These are phyloP conservation scores for Cetradonia linearis DNA, from an alignment of 495 filamentous ascomycete species.

Conservation along the genomic window DNA sequence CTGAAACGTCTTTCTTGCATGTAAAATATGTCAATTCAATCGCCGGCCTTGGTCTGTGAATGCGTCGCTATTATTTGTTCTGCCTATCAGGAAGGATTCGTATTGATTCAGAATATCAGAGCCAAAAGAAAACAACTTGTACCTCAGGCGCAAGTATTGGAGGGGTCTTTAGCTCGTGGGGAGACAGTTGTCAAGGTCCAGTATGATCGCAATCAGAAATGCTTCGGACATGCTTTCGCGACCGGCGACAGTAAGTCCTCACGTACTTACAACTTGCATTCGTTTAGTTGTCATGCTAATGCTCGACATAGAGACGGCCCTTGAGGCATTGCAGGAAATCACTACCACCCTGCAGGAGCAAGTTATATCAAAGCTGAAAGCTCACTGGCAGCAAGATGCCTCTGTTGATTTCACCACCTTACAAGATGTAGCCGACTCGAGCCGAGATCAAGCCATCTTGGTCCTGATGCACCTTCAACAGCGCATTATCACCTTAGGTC, in stretches of 20 bases:
- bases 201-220: constrained; percentile 27
- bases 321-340: constrained; percentile 37
- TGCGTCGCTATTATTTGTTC: constrained; percentile 37
- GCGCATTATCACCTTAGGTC: constrained; percentile 19
- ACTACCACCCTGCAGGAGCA: constrained; percentile 36
- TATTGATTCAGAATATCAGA: constrained; percentile 32
- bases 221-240: constrained; percentile 29
- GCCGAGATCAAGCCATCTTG: constrained; percentile 22
- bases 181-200: constrained; percentile 26
- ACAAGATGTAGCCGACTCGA: constrained; percentile 25
- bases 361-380: constrained; percentile 36
- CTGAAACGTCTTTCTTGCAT: no score
- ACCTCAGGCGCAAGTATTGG: constrained; percentile 25
- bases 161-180: constrained; percentile 31
- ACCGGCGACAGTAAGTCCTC: constrained; percentile 33
- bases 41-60: constrained; percentile 30
- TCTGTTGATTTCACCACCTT: constrained; percentile 33
- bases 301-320: constrained; percentile 22
- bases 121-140: constrained; percentile 27
- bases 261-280: no score
- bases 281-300: no score
- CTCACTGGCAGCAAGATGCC: constrained; percentile 30
- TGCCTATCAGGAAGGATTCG: constrained; percentile 36
- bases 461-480: constrained; percentile 24
- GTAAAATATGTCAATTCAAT: constrained; percentile 21